These are phyloP conservation scores for Globisporangium cederbergense DNA, from an alignment of 352 stramenopile genomes.

Conservation along the genomic window DNA sequence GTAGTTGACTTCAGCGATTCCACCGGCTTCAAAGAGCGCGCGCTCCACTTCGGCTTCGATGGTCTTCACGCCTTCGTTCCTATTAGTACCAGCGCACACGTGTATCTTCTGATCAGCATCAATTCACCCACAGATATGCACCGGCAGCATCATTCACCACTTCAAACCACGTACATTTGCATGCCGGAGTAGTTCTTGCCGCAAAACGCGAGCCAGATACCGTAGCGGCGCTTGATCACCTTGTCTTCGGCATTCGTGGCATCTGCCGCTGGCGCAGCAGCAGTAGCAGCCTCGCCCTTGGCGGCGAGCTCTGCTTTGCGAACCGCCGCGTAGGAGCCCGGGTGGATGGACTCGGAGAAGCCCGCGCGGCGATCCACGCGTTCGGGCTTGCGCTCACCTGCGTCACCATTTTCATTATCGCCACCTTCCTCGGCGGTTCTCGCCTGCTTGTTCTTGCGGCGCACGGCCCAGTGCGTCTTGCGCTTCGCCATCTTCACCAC, in stretches of 20 bases:
- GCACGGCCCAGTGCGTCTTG: conserved; percentile 70
- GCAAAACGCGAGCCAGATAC: conserved; percentile 85
- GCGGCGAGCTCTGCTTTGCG: conserved; percentile 21
- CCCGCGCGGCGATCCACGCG: conserved; percentile 46
- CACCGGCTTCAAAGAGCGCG: conserved; percentile 83
- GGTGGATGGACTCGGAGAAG: conserved; percentile 60
- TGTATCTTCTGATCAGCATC: not conserved
- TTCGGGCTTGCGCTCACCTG: conserved; percentile 18
- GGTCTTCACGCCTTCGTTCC: conserved; percentile 86
- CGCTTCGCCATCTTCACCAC: conserved; percentile 38
- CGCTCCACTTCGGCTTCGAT: conserved; percentile 89
- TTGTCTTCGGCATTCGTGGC: conserved; percentile 6
- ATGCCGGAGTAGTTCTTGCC: conserved; percentile 88
- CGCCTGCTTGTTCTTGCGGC: conserved; percentile 75
- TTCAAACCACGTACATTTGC: conserved; percentile 60
- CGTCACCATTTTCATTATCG: conserved; percentile 14
- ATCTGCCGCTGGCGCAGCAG: not conserved
- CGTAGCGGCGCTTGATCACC: conserved; percentile 66
- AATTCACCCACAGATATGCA: not conserved
- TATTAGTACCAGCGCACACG: conserved; percentile 11
- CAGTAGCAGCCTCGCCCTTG: conserved; percentile 2
- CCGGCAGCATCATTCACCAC: not conserved
- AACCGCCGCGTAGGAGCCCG: conserved; percentile 73
- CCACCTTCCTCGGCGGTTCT: conserved; percentile 15
- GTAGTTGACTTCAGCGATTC: conserved; percentile 87